phyloP scores from a whole-genome alignment of 2,329 filamentous ascomycete species.

The Didymella glomerata region DNA sequence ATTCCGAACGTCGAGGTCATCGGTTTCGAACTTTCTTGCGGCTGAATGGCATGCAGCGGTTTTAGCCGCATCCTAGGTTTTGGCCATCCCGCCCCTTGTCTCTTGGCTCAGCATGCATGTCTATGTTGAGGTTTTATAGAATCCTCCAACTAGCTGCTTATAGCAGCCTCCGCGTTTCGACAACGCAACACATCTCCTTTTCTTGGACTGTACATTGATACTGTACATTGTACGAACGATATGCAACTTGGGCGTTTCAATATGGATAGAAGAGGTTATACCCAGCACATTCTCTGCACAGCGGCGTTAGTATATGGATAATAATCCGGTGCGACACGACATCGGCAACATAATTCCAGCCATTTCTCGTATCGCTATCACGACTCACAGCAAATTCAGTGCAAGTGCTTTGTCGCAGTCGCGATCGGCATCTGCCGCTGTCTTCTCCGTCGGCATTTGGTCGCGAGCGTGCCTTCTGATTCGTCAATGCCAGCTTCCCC shows the following conservation, averaged over 20 bases:
- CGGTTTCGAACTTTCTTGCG: not conserved
- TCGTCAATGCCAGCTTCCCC: conserved; percentile 15
- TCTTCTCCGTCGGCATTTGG: conserved; percentile 9
- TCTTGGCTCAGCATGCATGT: conserved; percentile 2
- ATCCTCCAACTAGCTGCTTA: conserved; percentile 6
- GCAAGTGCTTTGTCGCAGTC: not conserved
- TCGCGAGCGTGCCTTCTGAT: conserved; percentile 1
- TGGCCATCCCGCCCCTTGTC: conserved; percentile 1
- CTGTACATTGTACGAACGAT: not conserved
- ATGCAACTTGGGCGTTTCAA: not conserved
- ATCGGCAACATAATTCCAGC: not conserved
- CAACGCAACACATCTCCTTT: not conserved
- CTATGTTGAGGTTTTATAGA: conserved; percentile 1
- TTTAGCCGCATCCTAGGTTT: conserved; percentile 3
- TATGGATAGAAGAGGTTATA: conserved; percentile 9
- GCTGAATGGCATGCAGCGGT: not conserved
- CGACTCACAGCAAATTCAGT: conserved; percentile 1
- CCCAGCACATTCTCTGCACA: not conserved
- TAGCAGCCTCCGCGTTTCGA: conserved; percentile 1
- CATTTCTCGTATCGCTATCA: not conserved
- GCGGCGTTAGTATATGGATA: not conserved
- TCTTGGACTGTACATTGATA: not conserved
- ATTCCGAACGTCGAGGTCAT: not conserved
- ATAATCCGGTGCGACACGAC: not conserved
- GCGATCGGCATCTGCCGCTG: conserved; percentile 10